Base-by-base conservation (phyloP, 2,329 filamentous ascomycete genomes). In the Didymella segeticola region DNA sequence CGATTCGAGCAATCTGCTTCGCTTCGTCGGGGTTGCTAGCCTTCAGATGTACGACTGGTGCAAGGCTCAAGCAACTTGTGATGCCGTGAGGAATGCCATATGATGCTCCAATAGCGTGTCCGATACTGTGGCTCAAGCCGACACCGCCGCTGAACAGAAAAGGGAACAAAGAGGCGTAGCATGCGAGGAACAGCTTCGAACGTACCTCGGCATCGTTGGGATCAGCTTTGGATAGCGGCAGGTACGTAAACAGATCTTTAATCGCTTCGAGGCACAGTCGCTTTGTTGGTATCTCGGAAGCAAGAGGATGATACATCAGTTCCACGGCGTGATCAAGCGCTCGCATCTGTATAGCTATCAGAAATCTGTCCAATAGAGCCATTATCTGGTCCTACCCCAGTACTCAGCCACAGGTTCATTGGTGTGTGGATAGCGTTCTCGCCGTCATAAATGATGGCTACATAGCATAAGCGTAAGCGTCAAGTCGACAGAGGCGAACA, bases 321-420 rank as follows among this genome's bases (percentile, higher is more conserved):
- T 85, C 82, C 34, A 84, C 77, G 7, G 82, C 81, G 58, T 85
- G 82, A 53, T 84, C 82, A 34, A 85, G 69, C 0, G 82, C 80
- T 33, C 82, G 73, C 39, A 85, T 76, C 33, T 73, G 36, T 14
- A 12, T 8, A 2, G 8, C n/a, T 5, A 17, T 66, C 20, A 69
- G 53, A 17, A 8, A n/a, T n/a, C 20, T 12, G 14, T 15, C 23
- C 15, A 23, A 25, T 38, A n/a, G 5, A 27, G 15, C 10, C 2
- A 19, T 12, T 33, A 2, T 26, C n/a, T 6, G 1, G 12, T 55
- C 69, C 38, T 63, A 73, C 71, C 12, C 78, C 82, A 5, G 82
- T 84, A 46, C 78, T 79, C 36, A 82, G 73, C 75, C 79, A 82
- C 1, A 84, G 74, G 53, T 73, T 72, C 25, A 76, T 65, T 0